Base-by-base conservation (phyloP, 2,329 filamentous ascomycete genomes). In the Erysiphe pulchra region DNA sequence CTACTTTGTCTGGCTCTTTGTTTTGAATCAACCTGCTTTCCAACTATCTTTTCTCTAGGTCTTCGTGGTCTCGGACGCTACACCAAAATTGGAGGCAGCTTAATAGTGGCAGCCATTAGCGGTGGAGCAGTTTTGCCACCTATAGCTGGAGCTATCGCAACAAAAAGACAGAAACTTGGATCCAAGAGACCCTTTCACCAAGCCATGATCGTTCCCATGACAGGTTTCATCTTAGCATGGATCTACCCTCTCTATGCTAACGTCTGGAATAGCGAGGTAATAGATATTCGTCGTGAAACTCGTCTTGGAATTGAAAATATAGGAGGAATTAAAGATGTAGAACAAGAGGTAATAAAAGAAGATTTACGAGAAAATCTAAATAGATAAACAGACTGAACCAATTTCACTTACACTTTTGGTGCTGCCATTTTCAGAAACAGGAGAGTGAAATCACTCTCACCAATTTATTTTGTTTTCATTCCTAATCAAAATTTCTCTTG, bases 1-100 rank as follows among this genome's bases (percentile, higher is more conserved):
- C 5, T 32, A n/a, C n/a, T 43, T n/a, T 20, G 13, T 73, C 58
- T 81, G 8, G 73, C 76, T 4, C 65, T 85, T 17, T 84, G 84
- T 63, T 86, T 84, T 60, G 81, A 83, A 61, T 77, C 71, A 10
- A 78, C 82, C 56, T 79, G 77, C 58, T 86, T 86, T 65, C 80
- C 81, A 0, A 84, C 80, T n/a, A 85, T 86, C 55, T 74, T 86
- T 24, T 79, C 80, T 0, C 65, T 85, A 2, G 77, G 77, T 11
- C 80, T 85, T 65, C 70, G 79, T 30, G 80, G 79, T 3, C 66
- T 85, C 2, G 81, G 81, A 11, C 70, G 75, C n/a, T 77, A 86
- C 61, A 80, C 77, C 33, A 86, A 86, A 66, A 69, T 78, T 49
- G 81, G 80, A 1, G 76, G 74, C 1, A 78, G 78, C 3, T 78